Evolutionary conservation across 2,329 filamentous ascomycete species (phyloP).

Genomic region (Bimuria novae-zelandiae): DNA sequence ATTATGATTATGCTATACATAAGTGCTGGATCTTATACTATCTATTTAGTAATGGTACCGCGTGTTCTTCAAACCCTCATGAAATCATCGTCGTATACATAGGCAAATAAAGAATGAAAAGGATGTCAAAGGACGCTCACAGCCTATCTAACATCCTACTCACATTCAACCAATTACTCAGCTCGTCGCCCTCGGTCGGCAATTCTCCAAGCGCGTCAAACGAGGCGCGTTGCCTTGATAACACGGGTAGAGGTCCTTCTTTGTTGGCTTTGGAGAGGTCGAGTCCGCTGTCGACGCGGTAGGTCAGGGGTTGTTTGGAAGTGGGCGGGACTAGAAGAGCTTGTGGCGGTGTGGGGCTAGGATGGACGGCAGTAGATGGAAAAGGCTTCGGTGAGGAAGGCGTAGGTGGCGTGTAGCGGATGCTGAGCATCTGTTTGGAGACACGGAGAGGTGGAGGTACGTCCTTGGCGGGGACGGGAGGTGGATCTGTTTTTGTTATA

Average conservation of each 20-base stretch:
- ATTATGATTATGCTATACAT: no score
- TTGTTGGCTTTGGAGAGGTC: not conserved
- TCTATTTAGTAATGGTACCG: not conserved
- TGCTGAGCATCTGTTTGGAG: conserved; percentile 22
- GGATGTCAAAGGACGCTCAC: not conserved
- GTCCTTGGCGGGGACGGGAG: not conserved
- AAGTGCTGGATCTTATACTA: no score
- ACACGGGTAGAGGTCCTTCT: conserved; percentile 12
- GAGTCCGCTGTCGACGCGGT: conserved; percentile 21
- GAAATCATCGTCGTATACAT: not conserved
- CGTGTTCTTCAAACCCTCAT: not conserved
- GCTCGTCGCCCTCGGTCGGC: not conserved
- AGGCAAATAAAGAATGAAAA: not conserved
- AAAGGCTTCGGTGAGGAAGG: no score
- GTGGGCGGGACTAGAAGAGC: not conserved
- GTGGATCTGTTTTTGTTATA: not conserved
- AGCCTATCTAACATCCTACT: conserved; percentile 3
- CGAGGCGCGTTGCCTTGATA: conserved; percentile 13
- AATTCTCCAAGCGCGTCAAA: conserved; percentile 9
- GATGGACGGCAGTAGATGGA: no score
- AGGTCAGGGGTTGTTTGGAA: not conserved
- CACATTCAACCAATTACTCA: not conserved
- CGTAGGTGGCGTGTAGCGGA: conserved; percentile 10
- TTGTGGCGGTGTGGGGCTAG: not conserved
- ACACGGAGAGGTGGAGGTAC: not conserved